Percentiles rank a stretch among this genome's conserved stretches.
These are phyloP conservation scores for Lyophyllum semitale DNA, from an alignment of 768 basidiomycete species.

Conservation along the genomic window DNA sequence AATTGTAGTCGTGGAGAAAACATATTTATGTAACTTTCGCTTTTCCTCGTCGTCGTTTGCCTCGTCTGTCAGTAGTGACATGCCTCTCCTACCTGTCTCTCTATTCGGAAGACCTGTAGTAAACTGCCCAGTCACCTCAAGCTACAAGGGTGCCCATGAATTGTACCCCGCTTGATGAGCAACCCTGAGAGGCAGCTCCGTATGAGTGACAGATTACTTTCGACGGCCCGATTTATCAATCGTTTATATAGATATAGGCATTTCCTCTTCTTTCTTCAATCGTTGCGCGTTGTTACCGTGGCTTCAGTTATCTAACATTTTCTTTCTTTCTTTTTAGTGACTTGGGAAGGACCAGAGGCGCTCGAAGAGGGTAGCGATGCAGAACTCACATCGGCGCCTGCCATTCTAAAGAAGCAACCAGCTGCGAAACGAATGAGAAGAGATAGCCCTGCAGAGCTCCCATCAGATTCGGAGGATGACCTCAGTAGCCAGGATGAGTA, in stretches of 20 bases:
- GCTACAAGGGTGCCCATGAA: slow-evolving; percentile 21
- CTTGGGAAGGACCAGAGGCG: slow-evolving; percentile 71
- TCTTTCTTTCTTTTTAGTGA: slow-evolving; percentile 47
- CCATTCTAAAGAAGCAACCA: slow-evolving; percentile 31
- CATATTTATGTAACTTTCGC: slow-evolving; percentile 32
- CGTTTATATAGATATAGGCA: slow-evolving; percentile 1
- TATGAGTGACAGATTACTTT: slow-evolving; percentile 18
- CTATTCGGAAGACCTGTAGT: slow-evolving; percentile 19
- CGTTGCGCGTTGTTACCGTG: background rate
- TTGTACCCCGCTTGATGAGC: slow-evolving; percentile 20
- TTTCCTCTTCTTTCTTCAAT: slow-evolving; percentile 1
- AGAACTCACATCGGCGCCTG: slow-evolving; percentile 25
- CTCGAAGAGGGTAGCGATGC: slow-evolving; percentile 45
- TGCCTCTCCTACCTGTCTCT: slow-evolving; percentile 11
- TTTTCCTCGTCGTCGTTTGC: slow-evolving; percentile 13
- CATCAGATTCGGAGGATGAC: slow-evolving; percentile 51
- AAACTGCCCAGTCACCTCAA: slow-evolving; percentile 19
- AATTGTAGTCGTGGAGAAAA: slow-evolving; percentile 38
- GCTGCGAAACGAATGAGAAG: slow-evolving; percentile 24
- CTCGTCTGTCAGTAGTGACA: slow-evolving; percentile 21
- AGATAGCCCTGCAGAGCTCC: slow-evolving; percentile 18
- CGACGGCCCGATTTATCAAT: slow-evolving; percentile 10
- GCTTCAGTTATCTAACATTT: slow-evolving; percentile 20
- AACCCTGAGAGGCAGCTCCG: slow-evolving; percentile 25
- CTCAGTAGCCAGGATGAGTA: slow-evolving; percentile 74